phyloP scores from a whole-genome alignment of 2,329 filamentous ascomycete genomes.

The Metarhizium album region DNA sequence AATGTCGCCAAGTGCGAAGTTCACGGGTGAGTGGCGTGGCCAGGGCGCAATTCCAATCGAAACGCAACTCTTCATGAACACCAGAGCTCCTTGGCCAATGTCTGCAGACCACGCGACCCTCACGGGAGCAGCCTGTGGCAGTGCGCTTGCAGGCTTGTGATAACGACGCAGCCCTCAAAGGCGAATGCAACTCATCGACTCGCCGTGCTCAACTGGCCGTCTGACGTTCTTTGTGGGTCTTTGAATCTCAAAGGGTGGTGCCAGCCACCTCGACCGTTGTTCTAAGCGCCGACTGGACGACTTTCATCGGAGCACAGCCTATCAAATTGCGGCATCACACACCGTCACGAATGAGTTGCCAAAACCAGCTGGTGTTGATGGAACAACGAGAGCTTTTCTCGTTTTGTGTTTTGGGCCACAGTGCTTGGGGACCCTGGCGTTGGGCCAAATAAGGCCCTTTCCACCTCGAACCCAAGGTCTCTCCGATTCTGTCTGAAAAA shows the following conservation, averaged over 20 bases:
- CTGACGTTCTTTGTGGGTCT: slow-evolving; percentile 26
- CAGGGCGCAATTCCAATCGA: background rate
- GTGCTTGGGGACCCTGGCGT: slow-evolving; percentile 6
- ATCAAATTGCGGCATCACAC: slow-evolving; percentile 19
- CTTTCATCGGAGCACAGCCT: slow-evolving; percentile 18
- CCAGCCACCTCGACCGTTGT: slow-evolving; percentile 22
- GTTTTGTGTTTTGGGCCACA: slow-evolving; percentile 8
- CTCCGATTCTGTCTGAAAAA: slow-evolving; percentile 4
- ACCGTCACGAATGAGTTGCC: slow-evolving; percentile 15
- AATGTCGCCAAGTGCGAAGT: background rate
- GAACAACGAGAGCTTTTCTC: slow-evolving; percentile 6
- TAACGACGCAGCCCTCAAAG: background rate
- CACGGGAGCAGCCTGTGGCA: slow-evolving; percentile 18
- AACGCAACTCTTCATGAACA: slow-evolving; percentile 1
- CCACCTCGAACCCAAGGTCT: background rate
- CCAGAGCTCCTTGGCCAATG: slow-evolving; percentile 18
- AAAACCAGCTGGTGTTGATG: slow-evolving; percentile 11
- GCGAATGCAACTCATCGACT: slow-evolving; percentile 31
- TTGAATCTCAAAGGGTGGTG: slow-evolving; percentile 25
- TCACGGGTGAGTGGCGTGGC: background rate
- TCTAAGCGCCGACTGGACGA: slow-evolving; percentile 26
- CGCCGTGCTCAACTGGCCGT: slow-evolving; percentile 24
- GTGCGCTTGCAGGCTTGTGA: slow-evolving; percentile 1
- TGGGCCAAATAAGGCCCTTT: slow-evolving; percentile 10
- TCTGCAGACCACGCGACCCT: slow-evolving; percentile 20